Conservation (phyloP, 106 monocot genomes). For the Dioscorea alata region DNA sequence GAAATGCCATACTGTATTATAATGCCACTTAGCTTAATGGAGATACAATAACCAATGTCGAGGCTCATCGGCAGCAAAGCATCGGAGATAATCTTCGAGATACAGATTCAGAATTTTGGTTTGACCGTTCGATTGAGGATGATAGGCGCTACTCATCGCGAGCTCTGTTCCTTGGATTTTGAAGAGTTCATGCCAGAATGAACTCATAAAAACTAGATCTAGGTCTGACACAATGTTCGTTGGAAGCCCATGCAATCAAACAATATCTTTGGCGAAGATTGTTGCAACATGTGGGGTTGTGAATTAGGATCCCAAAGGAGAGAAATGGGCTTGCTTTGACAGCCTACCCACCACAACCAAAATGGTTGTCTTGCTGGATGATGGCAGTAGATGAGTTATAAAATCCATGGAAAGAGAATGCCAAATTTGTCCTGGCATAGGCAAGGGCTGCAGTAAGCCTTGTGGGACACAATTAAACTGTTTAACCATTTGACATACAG, state of each 20-base stretch:
- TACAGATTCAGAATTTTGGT: neutral
- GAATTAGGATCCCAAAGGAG: neutral
- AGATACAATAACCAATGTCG: neutral
- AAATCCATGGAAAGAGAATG: constrained; percentile 3
- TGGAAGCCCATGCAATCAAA: neutral
- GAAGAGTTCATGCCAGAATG: neutral
- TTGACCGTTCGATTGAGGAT: constrained; percentile 2
- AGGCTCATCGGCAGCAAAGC: neutral
- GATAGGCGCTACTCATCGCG: neutral
- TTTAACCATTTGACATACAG: too few relatives aligned
- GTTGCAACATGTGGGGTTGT: neutral
- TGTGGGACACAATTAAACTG: too few relatives aligned
- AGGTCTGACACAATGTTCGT: neutral
- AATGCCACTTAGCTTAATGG: neutral
- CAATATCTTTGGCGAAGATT: neutral
- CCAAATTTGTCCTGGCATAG: neutral
- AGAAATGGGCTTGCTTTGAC: neutral
- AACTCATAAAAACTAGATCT: neutral
- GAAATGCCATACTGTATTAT: neutral
- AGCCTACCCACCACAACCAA: constrained; percentile 1
- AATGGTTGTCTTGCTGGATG: neutral
- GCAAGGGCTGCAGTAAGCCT: neutral
- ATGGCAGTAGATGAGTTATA: neutral
- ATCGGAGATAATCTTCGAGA: neutral
- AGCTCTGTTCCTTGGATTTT: neutral